A percentile compares a stretch with the other conserved stretches of the same genome.
phyloP scores from a whole-genome alignment of 805 yeast species.

The Lachancea sp. region DNA sequence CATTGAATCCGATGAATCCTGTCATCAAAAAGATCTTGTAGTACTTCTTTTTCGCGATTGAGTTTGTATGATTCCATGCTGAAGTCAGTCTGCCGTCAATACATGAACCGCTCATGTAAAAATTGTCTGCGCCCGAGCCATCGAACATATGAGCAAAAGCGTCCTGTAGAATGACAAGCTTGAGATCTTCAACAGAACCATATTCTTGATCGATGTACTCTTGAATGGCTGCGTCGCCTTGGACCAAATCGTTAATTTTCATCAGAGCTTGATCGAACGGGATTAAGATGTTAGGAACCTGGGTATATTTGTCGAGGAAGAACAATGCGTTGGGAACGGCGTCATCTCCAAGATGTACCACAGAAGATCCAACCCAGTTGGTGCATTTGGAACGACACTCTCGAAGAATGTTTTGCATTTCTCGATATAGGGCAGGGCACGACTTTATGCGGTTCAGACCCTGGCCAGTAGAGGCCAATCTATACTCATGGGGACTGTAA shows the following conservation, averaged over 20 bases:
- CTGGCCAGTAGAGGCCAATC: constrained; percentile 68
- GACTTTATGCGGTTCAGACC: constrained; percentile 72
- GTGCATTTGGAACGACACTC: constrained; percentile 59
- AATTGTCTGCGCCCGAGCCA: constrained; percentile 80
- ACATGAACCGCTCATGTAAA: constrained; percentile 78
- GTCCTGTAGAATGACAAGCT: constrained; percentile 38
- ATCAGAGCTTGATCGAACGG: constrained; percentile 59
- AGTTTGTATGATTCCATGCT: constrained; percentile 80
- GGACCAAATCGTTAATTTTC: constrained; percentile 46
- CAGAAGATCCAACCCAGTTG: constrained; percentile 75
- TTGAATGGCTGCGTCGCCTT: constrained; percentile 42
- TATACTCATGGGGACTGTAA: constrained; percentile 48
- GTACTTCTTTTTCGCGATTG: constrained; percentile 60
- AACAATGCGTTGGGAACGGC: constrained; percentile 80
- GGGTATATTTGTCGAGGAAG: constrained; percentile 72
- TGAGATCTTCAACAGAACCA: constrained; percentile 47
- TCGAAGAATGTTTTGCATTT: constrained; percentile 63
- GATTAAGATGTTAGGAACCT: constrained; percentile 68
- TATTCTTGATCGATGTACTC: constrained; percentile 54
- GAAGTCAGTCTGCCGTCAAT: constrained; percentile 77
- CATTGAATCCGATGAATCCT: constrained; percentile 73
- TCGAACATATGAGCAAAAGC: constrained; percentile 48
- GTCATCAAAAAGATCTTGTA: constrained; percentile 53
- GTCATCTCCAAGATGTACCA: constrained; percentile 74
- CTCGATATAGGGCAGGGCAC: constrained; percentile 61